Evolutionary conservation across 345 rosid genomes (phyloP).

Genomic region (Murraya paniculata): DNA sequence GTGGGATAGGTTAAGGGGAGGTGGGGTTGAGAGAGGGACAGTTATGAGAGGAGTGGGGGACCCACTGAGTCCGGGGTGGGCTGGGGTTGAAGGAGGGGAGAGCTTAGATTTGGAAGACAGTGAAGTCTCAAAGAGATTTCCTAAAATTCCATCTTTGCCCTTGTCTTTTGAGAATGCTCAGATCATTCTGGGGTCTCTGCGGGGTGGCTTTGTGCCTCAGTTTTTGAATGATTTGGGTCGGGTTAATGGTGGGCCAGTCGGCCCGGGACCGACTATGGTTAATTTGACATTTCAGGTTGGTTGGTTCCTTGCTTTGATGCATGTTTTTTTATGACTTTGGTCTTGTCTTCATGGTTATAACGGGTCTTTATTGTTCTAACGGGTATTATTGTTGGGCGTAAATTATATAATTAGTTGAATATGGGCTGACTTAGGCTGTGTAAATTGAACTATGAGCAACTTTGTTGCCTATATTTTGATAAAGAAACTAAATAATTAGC

Average conservation of each 20-base stretch:
- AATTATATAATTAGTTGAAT: slow-evolving; percentile 1
- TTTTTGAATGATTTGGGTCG: slow-evolving; percentile 53
- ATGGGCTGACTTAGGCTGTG: background rate
- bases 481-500: background rate
- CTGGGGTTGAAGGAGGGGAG: slow-evolving; percentile 72
- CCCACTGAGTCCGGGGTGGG: slow-evolving; percentile 93
- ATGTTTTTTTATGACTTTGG: slow-evolving; percentile 17
- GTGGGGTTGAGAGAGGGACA: slow-evolving; percentile 89
- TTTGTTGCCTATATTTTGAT: background rate
- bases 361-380: background rate
- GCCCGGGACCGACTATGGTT: slow-evolving; percentile 66
- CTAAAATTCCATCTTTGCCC: slow-evolving; percentile 78
- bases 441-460: background rate
- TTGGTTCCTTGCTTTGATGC: background rate
- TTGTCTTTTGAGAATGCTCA: slow-evolving; percentile 65
- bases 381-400: background rate
- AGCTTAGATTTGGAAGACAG: slow-evolving; percentile 52
- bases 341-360: background rate
- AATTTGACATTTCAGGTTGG: slow-evolving; percentile 83
- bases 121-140: slow-evolving; percentile 58
- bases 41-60: slow-evolving; percentile 95
- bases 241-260: slow-evolving; percentile 41
- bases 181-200: slow-evolving; percentile 57
- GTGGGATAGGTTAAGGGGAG: slow-evolving; percentile 36
- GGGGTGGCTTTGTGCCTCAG: slow-evolving; percentile 53